A percentile compares a stretch with the other conserved stretches of the same genome.
Evolutionary conservation across 257 asterid genomes (phyloP).

Genomic region (Jasminum sambac): DNA sequence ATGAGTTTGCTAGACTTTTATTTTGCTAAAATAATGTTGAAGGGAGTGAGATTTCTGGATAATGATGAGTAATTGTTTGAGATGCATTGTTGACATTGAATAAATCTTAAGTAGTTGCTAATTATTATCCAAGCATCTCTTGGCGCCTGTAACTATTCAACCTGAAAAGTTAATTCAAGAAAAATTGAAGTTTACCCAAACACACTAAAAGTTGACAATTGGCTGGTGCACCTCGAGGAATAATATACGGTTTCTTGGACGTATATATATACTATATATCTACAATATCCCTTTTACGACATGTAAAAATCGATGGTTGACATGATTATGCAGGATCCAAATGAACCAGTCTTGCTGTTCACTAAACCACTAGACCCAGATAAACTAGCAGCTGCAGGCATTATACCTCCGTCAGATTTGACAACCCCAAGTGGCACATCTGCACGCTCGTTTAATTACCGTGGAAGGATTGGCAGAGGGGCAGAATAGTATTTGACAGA

Average conservation of each 20-base stretch:
- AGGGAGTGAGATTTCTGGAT: background rate
- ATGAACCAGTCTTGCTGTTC: slow-evolving; percentile 74
- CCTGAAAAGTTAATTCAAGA: too few species aligned
- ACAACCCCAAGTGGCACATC: slow-evolving; percentile 45
- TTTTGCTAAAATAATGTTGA: background rate
- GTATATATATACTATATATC: background rate
- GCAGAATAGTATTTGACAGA: slow-evolving; percentile 85
- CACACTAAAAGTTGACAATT: background rate
- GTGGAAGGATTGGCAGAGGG: slow-evolving; percentile 88
- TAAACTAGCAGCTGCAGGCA: slow-evolving; percentile 82
- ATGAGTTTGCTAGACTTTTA: background rate
- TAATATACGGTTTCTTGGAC: background rate
- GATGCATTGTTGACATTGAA: too few species aligned
- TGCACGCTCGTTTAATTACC: slow-evolving; percentile 45
- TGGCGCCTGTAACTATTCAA: too few species aligned
- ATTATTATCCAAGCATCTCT: too few species aligned
- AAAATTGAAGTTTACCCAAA: too few species aligned
- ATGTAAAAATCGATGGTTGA: slow-evolving; percentile 3
- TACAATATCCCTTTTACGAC: background rate
- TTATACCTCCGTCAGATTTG: slow-evolving; percentile 70
- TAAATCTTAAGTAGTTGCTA: too few species aligned
- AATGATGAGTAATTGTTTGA: too few species aligned
- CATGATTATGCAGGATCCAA: slow-evolving; percentile 65
- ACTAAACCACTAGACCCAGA: slow-evolving; percentile 84
- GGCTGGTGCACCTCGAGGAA: slow-evolving; percentile 5